Evolutionary conservation across 768 basidiomycete species (phyloP).

Genomic region (Gyrodon lividus): DNA sequence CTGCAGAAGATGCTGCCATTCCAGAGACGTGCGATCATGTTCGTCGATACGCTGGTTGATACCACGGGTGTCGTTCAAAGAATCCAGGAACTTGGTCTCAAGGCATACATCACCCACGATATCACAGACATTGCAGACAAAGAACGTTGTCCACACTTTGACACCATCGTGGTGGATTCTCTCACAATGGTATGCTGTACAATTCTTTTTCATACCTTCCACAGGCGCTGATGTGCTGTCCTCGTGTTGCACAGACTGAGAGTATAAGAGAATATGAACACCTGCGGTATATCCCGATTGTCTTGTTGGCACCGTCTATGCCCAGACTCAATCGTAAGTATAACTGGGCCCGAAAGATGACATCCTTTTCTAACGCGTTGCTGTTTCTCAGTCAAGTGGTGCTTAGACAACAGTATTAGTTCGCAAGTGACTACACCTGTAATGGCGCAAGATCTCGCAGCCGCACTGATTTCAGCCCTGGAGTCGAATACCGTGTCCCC

Average conservation of each 20-base stretch:
- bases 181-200: slow-evolving; percentile 66
- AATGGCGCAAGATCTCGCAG: slow-evolving; percentile 82
- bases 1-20: slow-evolving; percentile 83
- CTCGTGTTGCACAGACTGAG: slow-evolving; percentile 62
- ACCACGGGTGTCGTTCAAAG: slow-evolving; percentile 71
- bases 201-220: not conserved
- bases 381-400: slow-evolving; percentile 77
- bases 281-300: slow-evolving; percentile 93
- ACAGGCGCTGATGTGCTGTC: slow-evolving; percentile 6
- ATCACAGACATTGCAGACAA: slow-evolving; percentile 82
- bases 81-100: slow-evolving; percentile 76
- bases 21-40: slow-evolving; percentile 83
- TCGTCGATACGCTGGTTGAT: slow-evolving; percentile 84
- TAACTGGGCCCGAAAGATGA: not conserved
- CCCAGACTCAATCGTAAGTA: slow-evolving; percentile 71
- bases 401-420: slow-evolving; percentile 93
- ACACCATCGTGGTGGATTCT: slow-evolving; percentile 95
- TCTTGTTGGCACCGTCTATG: slow-evolving; percentile 79
- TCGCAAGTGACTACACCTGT: slow-evolving; percentile 93
- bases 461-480: slow-evolving; percentile 89
- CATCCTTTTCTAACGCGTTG: slow-evolving; percentile 3
- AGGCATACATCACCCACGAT: slow-evolving; percentile 71
- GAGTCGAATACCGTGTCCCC: slow-evolving; percentile 94
- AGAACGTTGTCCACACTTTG: slow-evolving; percentile 82
- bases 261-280: slow-evolving; percentile 89